Base-by-base conservation (phyloP, 345 rosid genomes). In the Alliaria petiolata region DNA sequence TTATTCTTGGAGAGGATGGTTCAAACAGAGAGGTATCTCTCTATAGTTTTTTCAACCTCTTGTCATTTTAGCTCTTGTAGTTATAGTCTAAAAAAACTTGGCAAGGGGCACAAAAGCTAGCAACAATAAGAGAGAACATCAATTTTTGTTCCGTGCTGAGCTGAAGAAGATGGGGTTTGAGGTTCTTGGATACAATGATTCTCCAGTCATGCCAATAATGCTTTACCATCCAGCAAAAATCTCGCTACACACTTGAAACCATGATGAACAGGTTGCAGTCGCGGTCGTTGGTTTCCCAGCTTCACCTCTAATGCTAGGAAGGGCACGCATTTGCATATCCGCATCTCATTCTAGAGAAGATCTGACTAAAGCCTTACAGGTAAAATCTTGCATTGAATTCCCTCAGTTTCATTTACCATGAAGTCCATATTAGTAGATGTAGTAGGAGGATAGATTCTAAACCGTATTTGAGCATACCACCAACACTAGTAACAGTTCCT, bases 1-100 rank as follows among this genome's bases (percentile, higher is more conserved):
- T 93, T 46, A 86, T 93, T 64, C 96, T 91, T 46, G 98, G 98
- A n/a, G 93, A 91, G 80, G 97, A 91, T 72, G 97, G 97, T 74
- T 84, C 98, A n/a, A 87, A 80, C 71, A 79, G 98, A n/a, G n/a
- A 89, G 97, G 98, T 91, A 65, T 7, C 44, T 45, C 38, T 16
- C 25, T 22, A 28, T 10, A 45, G 28, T 8, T 50, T 45, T 39
- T 46, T 35, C 51, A 54, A 17, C 28, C 72, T 47, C 61, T 10
- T 12, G 16, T 33, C 33, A 22, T 45, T 22, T 1, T 22, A 22
- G n/a, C n/a, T n/a, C 25, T 22, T 22, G 25, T 22, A 22, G 3
- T 3, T 22, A 10, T 35, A 7, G 46, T 65, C 46, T 67, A 22
- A 36, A 22, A n/a, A 42, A 53, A 40, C 10, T 14, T 36, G 38